Evolutionary conservation across 1,284 basidiomycete genomes (phyloP), one percentile per base, ranked within the genome.

Genomic region (Retiboletus flavoniger): DNA sequence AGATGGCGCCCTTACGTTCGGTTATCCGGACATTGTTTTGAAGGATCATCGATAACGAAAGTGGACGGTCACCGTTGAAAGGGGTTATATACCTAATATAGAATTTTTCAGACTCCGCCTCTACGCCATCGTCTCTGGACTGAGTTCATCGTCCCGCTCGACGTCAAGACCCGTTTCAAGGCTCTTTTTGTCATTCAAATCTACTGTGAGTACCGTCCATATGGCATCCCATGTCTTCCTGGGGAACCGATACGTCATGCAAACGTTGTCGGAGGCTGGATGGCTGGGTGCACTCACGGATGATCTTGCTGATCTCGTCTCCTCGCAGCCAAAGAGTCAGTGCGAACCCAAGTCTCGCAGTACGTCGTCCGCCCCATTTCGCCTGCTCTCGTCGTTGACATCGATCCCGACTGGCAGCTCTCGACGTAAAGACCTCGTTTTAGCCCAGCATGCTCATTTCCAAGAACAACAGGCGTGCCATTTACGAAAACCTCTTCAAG

Each of bases 401-500:
- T 45, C n/a, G 28, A 14, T 32, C 17, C 4, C 29, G 10, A 40
- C 21, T 38, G 47, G 21, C 53, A 79, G 75, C 78, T 76, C 76
- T 74, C 74, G 65, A 71, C 72, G 62, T 57, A 67, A 74, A 72
- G 63, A 63, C 57, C 60, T 60, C 63, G 60, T 56, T 62, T 63
- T 72, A 61, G 75, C 78, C 79, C 83, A 91, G 72, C 77, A 93
- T 93, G 91, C 87, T 93, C 63, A 92, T 93, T 72, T 80, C 87
- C 65, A 93, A 93, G 79, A 69, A 87, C 73, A 88, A 92, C 81
- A 82, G 84, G 77, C 87, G 87, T 68, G 71, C 79, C 74, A 95
- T 96, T 80, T 95, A 95, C 82, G 94, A 98, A 80, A 89, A 89
- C 81, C 93, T 98, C 83, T 98, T 98, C 91, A 95, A 95, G 79